These are phyloP conservation scores for Fusarium algeriense DNA, from an alignment of 2,329 filamentous ascomycete species.

Conservation along the genomic window DNA sequence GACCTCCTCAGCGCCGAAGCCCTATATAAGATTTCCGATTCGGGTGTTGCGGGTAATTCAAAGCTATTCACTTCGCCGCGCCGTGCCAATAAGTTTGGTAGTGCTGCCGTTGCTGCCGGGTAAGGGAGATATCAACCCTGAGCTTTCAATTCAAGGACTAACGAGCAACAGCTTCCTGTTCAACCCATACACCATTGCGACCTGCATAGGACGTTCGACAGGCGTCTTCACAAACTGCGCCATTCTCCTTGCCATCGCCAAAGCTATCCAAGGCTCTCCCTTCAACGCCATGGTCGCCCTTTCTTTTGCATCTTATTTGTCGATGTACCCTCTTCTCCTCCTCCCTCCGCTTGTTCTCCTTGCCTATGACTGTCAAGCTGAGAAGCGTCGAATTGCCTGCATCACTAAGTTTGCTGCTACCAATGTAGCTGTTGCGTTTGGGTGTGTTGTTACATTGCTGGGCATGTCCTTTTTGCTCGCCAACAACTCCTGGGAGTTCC, in stretches of 20 bases:
- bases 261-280: conserved; percentile 79
- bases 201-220: conserved; percentile 90
- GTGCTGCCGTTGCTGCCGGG: conserved; percentile 82
- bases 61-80: conserved; percentile 83
- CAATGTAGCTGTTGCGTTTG: conserved; percentile 65
- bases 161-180: conserved; percentile 78
- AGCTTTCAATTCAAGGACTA: conserved; percentile 15
- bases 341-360: conserved; percentile 85
- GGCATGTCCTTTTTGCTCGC: conserved; percentile 79
- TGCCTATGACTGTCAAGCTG: conserved; percentile 75
- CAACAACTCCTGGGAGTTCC: conserved; percentile 85
- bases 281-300: conserved; percentile 86
- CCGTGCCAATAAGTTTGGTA: conserved; percentile 79
- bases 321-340: conserved; percentile 89
- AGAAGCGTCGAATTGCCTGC: conserved; percentile 52
- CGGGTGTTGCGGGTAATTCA: conserved; percentile 80
- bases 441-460: conserved; percentile 72
- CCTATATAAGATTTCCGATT: conserved; percentile 82
- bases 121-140: conserved; percentile 57
- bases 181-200: conserved; percentile 93
- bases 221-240: conserved; percentile 90
- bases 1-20: conserved; percentile 87
- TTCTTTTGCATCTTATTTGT: conserved; percentile 89
- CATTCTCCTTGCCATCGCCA: conserved; percentile 84
- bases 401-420: conserved; percentile 64